These are phyloP conservation scores for Yamadazyma siamensis DNA, from an alignment of 1,139 yeast genomes.

Conservation along the genomic window DNA sequence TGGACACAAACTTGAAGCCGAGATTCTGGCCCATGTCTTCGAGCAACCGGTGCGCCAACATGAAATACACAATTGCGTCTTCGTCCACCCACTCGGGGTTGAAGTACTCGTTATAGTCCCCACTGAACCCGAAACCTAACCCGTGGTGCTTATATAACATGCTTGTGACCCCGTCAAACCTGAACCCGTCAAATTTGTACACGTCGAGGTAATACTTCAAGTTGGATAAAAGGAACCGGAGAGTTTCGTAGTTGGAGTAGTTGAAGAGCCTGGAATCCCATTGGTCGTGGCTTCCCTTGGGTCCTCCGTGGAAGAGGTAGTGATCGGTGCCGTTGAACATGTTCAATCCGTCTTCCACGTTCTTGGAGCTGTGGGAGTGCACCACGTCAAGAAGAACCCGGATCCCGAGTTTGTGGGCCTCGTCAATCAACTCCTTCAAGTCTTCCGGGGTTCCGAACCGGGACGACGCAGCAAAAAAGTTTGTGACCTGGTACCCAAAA, in stretches of 20 bases:
- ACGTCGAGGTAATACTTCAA: constrained; percentile 80
- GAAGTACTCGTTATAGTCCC: constrained; percentile 89
- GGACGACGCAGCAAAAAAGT: constrained; percentile 85
- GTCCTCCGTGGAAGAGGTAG: constrained; percentile 88
- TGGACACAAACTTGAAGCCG: constrained; percentile 59
- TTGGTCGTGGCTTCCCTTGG: constrained; percentile 79
- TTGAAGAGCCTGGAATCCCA: constrained; percentile 96
- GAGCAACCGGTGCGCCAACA: constrained; percentile 81
- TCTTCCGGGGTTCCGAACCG: constrained; percentile 95
- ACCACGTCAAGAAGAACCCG: constrained; percentile 87
- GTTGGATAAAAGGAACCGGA: constrained; percentile 84
- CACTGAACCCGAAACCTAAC: constrained; percentile 82
- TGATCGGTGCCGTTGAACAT: constrained; percentile 94
- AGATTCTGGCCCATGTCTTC: constrained; percentile 44
- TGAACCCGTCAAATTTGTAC: constrained; percentile 87
- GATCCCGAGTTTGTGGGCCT: constrained; percentile 87
- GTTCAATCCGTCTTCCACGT: constrained; percentile 90
- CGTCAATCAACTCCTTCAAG: constrained; percentile 81
- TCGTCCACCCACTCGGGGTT: constrained; percentile 78
- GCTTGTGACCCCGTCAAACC: constrained; percentile 95
- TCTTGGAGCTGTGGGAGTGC: constrained; percentile 94
- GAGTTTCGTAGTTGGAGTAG: constrained; percentile 86
- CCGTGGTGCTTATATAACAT: constrained; percentile 95
- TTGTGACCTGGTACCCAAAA: constrained; percentile 93
- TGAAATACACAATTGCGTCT: constrained; percentile 82